Evolutionary conservation across 2,329 filamentous ascomycete genomes (phyloP), one percentile per base, ranked within the genome.

Genomic region (Chaetomiaceae sp.): DNA sequence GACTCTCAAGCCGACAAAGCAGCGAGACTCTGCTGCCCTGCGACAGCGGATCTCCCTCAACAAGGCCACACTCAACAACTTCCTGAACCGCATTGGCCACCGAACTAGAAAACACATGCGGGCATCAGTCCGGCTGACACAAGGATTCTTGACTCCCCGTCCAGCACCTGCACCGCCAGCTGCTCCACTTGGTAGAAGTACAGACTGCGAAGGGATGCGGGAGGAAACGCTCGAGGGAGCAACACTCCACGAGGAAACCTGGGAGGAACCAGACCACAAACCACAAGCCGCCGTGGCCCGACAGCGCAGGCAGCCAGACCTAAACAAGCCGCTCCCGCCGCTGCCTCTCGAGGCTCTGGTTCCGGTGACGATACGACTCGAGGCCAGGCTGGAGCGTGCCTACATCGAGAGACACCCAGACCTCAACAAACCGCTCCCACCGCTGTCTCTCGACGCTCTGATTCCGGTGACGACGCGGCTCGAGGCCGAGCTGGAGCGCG

Each of bases 1-100:
- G 14, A 23, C 17, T 10, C 33, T 19, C n/a, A 13, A 33, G 5
- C 25, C 19, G 0, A 17, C 14, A 21, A 44, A 19, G 9, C 16
- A 25, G 20, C 41, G 40, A 4, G 10, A 34, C 35, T 44, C 41
- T 25, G 14, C 20, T 6, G 48, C 48, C 19, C 25, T 44, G n/a
- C 34, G 25, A 2, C 34, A 40, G 5, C 41, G 48, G 5, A 50
- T 50, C 3, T 50, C 48, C 13, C 48, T 50, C 33, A 50, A 50
- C 41, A 44, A 19, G 33, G 23, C 43, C n/a, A 44, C 48, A 3
- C 41, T 50, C 19, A n/a, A 34, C 30, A 12, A 27, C 4, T n/a
- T 30, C 8, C 19, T 48, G 10, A 27, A 48, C 20, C 45, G 7
- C 3, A 41, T 35, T 2, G 38, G 45, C 4, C 30, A 48, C 7